phyloP scores from a whole-genome alignment of 805 yeast species.

The Candida insectorum region DNA sequence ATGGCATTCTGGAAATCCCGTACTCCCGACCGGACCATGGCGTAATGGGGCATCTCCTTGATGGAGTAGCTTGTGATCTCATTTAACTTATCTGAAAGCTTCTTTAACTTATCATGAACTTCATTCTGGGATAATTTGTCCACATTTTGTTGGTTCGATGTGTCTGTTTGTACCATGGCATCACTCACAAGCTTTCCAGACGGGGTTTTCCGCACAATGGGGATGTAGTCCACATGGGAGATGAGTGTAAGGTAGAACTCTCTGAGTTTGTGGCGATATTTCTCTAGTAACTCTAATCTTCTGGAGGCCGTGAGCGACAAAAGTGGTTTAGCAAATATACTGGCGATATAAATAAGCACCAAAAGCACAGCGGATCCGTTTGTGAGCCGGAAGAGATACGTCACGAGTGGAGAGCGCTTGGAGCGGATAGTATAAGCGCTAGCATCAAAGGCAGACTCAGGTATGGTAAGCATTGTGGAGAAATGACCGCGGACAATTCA shows the following conservation, averaged over 20 bases:
- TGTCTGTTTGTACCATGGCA: constrained; percentile 35
- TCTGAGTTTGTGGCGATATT: constrained; percentile 28
- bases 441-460: constrained; percentile 39
- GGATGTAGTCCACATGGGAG: constrained; percentile 33
- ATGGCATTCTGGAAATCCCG: constrained; percentile 35
- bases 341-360: constrained; percentile 27
- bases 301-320: constrained; percentile 26
- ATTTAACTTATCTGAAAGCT: constrained; percentile 18
- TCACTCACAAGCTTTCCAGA: constrained; percentile 34
- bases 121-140: constrained; percentile 26
- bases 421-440: constrained; percentile 17
- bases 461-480: constrained; percentile 38
- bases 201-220: constrained; percentile 32
- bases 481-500: too few relatives aligned
- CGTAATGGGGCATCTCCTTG: constrained; percentile 31
- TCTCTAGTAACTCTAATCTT: constrained; percentile 32
- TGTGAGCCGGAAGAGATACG: constrained; percentile 28
- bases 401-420: constrained; percentile 20
- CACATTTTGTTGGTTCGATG: constrained; percentile 15
- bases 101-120: constrained; percentile 20
- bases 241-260: constrained; percentile 33
- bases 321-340: constrained; percentile 32
- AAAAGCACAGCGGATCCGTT: constrained; percentile 31
- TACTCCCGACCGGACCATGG: constrained; percentile 22
- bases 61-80: constrained; percentile 25